Base-by-base conservation (phyloP, 345 rosid species). In the Anacardium occidentale region DNA sequence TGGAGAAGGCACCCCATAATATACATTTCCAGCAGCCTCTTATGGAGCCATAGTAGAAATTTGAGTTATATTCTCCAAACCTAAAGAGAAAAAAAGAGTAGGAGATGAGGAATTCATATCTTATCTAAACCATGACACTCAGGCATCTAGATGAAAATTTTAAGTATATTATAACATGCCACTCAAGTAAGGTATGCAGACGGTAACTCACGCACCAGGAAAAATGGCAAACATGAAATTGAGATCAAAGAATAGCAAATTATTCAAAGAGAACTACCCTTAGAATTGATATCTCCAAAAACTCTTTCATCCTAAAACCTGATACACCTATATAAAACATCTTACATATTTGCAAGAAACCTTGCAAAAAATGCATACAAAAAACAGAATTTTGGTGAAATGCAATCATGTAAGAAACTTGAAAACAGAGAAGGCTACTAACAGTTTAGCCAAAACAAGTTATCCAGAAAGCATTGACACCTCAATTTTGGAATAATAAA, bases 1-100 rank as follows among this genome's bases (percentile, higher is more conserved):
- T 53, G 97, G 94, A 72, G 97, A 94, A 70, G 85, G 83, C 74
- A 90, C 96, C 79, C 92, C 96, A 44, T 93, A 74, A 78, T 90
- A 89, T 70, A 93, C 92, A 80, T 88, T 96, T 72, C 89, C 91
- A 59, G 62, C 82, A 74, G 78, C 67, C 26, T 77, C 76, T 65
- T 64, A 77, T 18, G 74, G 70, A 75, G 64, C 66, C 65, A 69
- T 50, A 34, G 82, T 62, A 77, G 86, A 76, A 74, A 75, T 62
- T 80, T 79, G 82, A 66, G 77, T 69, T 60, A 77, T 69, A 72
- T 67, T 75, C 64, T 67, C 81, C 44, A 70, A 76, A 78, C 85
- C 94, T 87, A 83, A 78, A 75, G 74, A 58, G 1, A 40, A 45
- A 73, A 48, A 11, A 59, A 47, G 32, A 29, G 26, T 1, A 44